Evolutionary conservation across 202 grass and related monocot species (phyloP).

Genomic region (Schoenoplectus tabernaemontani): DNA sequence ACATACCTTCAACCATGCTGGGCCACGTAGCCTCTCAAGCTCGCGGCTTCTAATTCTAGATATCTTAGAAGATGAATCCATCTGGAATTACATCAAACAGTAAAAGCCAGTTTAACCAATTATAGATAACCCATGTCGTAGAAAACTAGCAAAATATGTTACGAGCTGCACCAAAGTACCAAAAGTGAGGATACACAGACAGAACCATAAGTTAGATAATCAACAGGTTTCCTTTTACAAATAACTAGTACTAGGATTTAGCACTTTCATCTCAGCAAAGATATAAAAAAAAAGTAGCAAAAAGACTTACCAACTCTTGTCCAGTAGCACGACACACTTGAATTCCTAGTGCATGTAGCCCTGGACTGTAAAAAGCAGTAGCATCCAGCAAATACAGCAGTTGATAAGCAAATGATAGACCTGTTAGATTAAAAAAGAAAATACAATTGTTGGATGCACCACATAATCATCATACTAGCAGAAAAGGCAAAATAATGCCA

Average conservation of each 20-base stretch:
- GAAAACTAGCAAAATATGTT: background rate
- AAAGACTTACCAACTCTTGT: constrained; percentile 75
- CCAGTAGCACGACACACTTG: constrained; percentile 93
- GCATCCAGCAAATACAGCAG: constrained; percentile 90
- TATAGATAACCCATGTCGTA: constrained; percentile 2
- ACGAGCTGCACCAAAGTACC: background rate
- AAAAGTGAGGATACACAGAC: background rate
- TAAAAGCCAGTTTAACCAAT: constrained; percentile 27
- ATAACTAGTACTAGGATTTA: background rate
- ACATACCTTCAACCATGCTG: constrained; percentile 83
- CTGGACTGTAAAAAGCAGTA: constrained; percentile 79
- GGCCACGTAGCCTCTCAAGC: constrained; percentile 73
- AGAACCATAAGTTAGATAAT: constrained; percentile 5
- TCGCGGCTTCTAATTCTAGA: constrained; percentile 96
- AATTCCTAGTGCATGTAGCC: constrained; percentile 71
- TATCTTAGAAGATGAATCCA: constrained; percentile 96
- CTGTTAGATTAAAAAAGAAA: constrained; percentile 32
- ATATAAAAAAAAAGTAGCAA: constrained; percentile 6
- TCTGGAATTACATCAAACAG: constrained; percentile 45
- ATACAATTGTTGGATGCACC: background rate
- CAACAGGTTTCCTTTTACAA: background rate
- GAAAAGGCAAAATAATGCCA: too few relatives aligned
- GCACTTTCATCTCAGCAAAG: constrained; percentile 13
- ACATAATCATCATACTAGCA: background rate
- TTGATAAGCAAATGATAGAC: constrained; percentile 90